Conservation (phyloP, 148 eudicot genomes). For the Arctostaphylos glauca region DNA sequence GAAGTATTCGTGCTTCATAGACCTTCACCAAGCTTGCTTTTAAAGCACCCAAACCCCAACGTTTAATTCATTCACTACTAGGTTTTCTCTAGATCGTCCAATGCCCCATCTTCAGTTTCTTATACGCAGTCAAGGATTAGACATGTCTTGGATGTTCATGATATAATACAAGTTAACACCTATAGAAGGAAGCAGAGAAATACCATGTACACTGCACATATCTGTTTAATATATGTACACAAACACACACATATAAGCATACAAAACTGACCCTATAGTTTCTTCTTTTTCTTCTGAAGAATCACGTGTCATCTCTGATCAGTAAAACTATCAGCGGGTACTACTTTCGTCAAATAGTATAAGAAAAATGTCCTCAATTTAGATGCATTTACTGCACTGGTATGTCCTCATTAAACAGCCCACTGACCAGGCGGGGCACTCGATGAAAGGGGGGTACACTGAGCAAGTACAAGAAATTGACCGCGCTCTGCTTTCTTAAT, state of each 20-base stretch:
- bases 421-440: too few relatives aligned
- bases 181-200: background rate
- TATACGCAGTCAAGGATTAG: background rate
- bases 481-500: too few relatives aligned
- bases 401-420: background rate
- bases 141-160: background rate
- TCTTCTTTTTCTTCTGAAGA: constrained; percentile 3
- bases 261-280: background rate
- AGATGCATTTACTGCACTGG: background rate
- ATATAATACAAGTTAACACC: background rate
- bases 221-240: too few relatives aligned
- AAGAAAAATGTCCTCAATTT: background rate
- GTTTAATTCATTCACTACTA: too few relatives aligned
- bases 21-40: background rate
- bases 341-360: background rate
- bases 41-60: background rate
- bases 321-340: background rate
- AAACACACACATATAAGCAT: too few relatives aligned
- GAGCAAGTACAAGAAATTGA: too few relatives aligned
- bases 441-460: too few relatives aligned
- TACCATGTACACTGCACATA: too few relatives aligned
- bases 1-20: too few relatives aligned
- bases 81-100: too few relatives aligned
- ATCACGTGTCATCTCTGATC: background rate
- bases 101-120: background rate